A percentile compares a stretch with the other conserved stretches of the same genome.
These are phyloP conservation scores for Talaromyces sp. DNA, from an alignment of 2,329 filamentous ascomycete species.

Conservation along the genomic window DNA sequence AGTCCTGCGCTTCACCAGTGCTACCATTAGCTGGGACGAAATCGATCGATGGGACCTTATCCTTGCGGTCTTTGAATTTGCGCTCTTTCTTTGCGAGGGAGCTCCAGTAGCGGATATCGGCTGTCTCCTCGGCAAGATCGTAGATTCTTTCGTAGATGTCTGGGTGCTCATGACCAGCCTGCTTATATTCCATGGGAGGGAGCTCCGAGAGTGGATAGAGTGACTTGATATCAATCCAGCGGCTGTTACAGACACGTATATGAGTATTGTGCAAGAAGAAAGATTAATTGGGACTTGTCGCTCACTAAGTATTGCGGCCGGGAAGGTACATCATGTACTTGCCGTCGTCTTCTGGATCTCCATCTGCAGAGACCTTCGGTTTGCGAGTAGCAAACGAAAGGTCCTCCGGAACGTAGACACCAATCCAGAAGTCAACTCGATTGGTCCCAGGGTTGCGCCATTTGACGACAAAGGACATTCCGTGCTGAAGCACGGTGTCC, in stretches of 20 bases:
- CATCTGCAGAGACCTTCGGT: not conserved
- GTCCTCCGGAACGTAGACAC: not conserved
- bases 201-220: slow-evolving; percentile 9
- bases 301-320: slow-evolving; percentile 11
- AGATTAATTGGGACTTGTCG: not conserved
- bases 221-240: slow-evolving; percentile 15
- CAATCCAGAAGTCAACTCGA: slow-evolving; percentile 8
- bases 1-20: not conserved
- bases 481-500: not conserved
- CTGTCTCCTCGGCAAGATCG: not conserved
- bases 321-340: slow-evolving; percentile 17
- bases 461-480: slow-evolving; percentile 8
- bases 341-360: not conserved
- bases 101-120: slow-evolving; percentile 13
- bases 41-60: slow-evolving; percentile 8
- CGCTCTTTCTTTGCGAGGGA: slow-evolving; percentile 8
- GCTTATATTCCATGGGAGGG: not conserved
- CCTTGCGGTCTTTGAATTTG: not conserved
- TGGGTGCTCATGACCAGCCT: not conserved
- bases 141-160: slow-evolving; percentile 1
- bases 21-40: not conserved
- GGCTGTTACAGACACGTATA: slow-evolving; percentile 1
- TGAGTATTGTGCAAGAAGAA: not conserved
- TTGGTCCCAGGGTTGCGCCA: slow-evolving; percentile 2
- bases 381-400: not conserved